phyloP scores from a whole-genome alignment of 2,329 filamentous ascomycete genomes.

The Fusarium xylarioides region DNA sequence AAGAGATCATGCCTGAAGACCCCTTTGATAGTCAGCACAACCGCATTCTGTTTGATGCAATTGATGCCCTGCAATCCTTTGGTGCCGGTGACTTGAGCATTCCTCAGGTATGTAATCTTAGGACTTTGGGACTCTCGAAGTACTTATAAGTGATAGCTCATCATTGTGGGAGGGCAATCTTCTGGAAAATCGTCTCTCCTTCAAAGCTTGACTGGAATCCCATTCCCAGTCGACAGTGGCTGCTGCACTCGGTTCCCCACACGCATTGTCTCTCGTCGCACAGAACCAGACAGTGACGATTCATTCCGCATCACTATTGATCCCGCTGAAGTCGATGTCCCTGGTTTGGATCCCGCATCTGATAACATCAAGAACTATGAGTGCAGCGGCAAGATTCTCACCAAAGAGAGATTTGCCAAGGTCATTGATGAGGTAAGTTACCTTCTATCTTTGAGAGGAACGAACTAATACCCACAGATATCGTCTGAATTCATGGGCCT shows the following conservation, averaged over 20 bases:
- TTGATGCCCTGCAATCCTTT: conserved; percentile 48
- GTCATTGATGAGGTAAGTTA: conserved; percentile 45
- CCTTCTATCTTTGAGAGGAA: background rate
- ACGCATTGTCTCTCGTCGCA: conserved; percentile 49
- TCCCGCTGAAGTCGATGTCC: conserved; percentile 35
- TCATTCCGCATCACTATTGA: conserved; percentile 46
- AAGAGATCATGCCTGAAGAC: conserved; percentile 36
- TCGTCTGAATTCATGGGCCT: conserved; percentile 46
- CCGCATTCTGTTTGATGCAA: conserved; percentile 48
- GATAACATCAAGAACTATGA: conserved; percentile 36
- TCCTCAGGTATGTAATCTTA: conserved; percentile 44
- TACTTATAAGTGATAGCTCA: conserved; percentile 38
- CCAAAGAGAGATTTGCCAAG: conserved; percentile 40
- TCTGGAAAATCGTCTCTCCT: conserved; percentile 51
- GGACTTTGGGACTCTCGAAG: no score
- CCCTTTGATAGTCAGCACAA: conserved; percentile 49
- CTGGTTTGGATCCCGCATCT: conserved; percentile 31
- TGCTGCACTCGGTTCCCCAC: conserved; percentile 52
- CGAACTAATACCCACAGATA: conserved; percentile 31
- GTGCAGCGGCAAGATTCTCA: conserved; percentile 38
- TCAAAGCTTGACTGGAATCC: conserved; percentile 50
- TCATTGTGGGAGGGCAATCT: conserved; percentile 51
- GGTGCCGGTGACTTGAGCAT: conserved; percentile 45
- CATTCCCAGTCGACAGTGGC: conserved; percentile 45
- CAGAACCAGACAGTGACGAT: conserved; percentile 41